Evolutionary conservation across 495 filamentous ascomycete species (phyloP).

Genomic region (Rhizodiscina lignyota): DNA sequence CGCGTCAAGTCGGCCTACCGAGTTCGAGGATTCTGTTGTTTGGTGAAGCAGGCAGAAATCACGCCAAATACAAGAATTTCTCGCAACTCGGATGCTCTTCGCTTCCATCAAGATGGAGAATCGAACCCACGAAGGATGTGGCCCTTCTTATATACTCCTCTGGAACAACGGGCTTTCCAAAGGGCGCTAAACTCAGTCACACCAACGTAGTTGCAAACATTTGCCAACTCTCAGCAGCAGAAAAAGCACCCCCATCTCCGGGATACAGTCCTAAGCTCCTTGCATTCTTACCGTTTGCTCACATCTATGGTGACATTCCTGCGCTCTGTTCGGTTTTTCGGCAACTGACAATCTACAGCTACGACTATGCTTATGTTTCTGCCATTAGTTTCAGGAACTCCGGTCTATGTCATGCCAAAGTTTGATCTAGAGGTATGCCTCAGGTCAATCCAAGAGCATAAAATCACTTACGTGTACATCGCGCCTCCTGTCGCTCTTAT

Average conservation of each 20-base stretch:
- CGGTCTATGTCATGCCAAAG: conserved; percentile 59
- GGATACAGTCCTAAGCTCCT: conserved; percentile 54
- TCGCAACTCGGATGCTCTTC: conserved; percentile 46
- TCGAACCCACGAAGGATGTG: conserved; percentile 39
- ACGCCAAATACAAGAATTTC: conserved; percentile 54
- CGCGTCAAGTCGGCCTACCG: conserved; percentile 46
- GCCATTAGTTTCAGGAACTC: conserved; percentile 54
- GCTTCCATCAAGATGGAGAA: conserved; percentile 27
- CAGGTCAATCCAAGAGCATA: conserved; percentile 55
- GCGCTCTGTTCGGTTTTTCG: conserved; percentile 15
- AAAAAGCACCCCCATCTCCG: conserved; percentile 43
- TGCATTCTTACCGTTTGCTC: conserved; percentile 82
- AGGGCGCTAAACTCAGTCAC: conserved; percentile 84
- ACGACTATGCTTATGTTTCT: too few species aligned
- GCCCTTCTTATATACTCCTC: conserved; percentile 66
- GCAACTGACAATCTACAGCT: too few species aligned
- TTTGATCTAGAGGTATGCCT: conserved; percentile 77
- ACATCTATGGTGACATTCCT: conserved; percentile 64
- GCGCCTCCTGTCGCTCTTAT: conserved; percentile 75
- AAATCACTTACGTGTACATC: conserved; percentile 63
- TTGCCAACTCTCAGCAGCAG: conserved; percentile 36
- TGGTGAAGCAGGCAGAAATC: conserved; percentile 49
- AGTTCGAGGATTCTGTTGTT: conserved; percentile 56
- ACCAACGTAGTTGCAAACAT: conserved; percentile 64
- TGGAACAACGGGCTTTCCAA: conserved; percentile 84